Evolutionary conservation across 192 early-diverging fungal species (phyloP).

Genomic region (Podila minutissima): DNA sequence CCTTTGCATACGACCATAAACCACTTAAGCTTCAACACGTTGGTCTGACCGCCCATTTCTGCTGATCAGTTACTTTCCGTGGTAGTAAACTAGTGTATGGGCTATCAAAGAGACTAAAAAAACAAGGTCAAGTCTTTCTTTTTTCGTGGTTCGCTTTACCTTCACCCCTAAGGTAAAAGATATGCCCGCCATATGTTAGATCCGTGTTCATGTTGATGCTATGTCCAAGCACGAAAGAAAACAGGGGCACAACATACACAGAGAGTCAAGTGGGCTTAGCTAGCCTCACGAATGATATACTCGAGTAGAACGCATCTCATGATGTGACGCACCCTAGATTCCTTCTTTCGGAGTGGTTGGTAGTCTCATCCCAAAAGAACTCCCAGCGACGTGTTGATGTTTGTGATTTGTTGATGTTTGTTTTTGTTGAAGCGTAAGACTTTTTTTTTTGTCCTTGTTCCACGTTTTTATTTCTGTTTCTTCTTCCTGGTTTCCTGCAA

Average conservation of each 20-base stretch:
- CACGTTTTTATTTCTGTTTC: constrained; percentile 23
- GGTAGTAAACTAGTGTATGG: too few species aligned
- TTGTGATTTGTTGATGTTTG: too few species aligned
- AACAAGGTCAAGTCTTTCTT: too few species aligned
- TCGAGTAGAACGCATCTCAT: neutral
- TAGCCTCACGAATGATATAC: too few species aligned
- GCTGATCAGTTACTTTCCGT: neutral
- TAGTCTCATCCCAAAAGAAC: neutral
- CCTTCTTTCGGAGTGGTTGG: neutral
- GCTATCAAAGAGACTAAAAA: neutral
- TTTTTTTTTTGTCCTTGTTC: neutral
- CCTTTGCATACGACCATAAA: neutral
- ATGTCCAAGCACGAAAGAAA: too few species aligned
- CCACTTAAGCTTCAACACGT: constrained; percentile 4
- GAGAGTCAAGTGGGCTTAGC: too few species aligned
- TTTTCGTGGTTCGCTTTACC: neutral
- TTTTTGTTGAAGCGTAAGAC: neutral
- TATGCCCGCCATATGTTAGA: too few species aligned
- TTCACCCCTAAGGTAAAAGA: too few species aligned
- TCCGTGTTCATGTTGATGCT: too few species aligned
- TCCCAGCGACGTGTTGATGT: neutral
- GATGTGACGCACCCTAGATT: neutral
- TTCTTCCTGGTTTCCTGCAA: constrained; percentile 25
- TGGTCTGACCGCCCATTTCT: neutral
- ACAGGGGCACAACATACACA: too few species aligned